Evolutionary conservation across 2,329 filamentous ascomycete genomes (phyloP).

Genomic region (Penicillium hesseltinei): DNA sequence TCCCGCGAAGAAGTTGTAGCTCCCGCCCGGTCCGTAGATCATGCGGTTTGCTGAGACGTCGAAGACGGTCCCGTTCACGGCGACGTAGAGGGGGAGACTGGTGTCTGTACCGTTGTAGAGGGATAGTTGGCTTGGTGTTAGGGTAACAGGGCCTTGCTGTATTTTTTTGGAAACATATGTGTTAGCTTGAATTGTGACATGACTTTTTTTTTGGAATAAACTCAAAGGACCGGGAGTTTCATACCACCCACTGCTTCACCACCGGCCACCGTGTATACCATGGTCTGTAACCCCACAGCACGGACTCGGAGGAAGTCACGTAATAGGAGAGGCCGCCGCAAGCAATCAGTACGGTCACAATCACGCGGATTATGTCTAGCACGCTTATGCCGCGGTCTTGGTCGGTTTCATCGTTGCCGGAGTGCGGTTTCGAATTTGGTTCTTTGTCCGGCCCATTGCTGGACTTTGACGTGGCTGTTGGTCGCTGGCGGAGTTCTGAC

Average conservation of each 20-base stretch:
- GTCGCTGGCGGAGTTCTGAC: slow-evolving; percentile 35
- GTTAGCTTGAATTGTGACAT: neutral
- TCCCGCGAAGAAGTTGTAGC: slow-evolving; percentile 84
- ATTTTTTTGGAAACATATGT: neutral
- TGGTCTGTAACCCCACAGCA: slow-evolving; percentile 66
- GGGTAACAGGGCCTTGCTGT: slow-evolving; percentile 58
- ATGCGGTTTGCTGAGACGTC: slow-evolving; percentile 58
- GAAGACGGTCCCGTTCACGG: slow-evolving; percentile 70
- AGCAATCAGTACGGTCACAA: slow-evolving; percentile 65
- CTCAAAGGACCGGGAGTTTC: slow-evolving; percentile 24
- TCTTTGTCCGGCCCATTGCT: slow-evolving; percentile 8
- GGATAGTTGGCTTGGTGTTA: slow-evolving; percentile 73
- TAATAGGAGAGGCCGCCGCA: slow-evolving; percentile 73
- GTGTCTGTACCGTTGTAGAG: slow-evolving; percentile 75
- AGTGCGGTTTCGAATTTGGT: slow-evolving; percentile 6
- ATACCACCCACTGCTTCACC: slow-evolving; percentile 62
- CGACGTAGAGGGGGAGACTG: slow-evolving; percentile 78
- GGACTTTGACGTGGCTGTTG: slow-evolving; percentile 16
- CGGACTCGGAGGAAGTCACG: slow-evolving; percentile 66
- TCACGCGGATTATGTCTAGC: slow-evolving; percentile 67
- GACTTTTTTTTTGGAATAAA: too few species aligned
- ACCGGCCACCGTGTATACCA: slow-evolving; percentile 59
- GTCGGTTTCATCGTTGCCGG: slow-evolving; percentile 21
- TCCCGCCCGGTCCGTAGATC: slow-evolving; percentile 76
- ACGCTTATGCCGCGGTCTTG: slow-evolving; percentile 39